Base-by-base conservation (phyloP, 768 basidiomycete species). In the Pulveroboletus frians region DNA sequence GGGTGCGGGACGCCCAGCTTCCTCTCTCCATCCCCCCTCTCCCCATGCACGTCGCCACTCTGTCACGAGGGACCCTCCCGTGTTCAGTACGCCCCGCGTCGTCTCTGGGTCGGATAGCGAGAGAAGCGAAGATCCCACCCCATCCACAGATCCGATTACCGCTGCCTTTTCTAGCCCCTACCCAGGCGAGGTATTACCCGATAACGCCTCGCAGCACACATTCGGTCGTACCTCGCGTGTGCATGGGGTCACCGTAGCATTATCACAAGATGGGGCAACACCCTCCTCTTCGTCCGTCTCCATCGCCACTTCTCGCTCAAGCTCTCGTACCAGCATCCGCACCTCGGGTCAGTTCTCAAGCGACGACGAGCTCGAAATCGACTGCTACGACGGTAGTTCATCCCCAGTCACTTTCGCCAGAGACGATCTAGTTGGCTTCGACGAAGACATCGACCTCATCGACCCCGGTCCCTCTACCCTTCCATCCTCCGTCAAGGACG, bases 161-260 rank as follows among this genome's bases (percentile, higher is more conserved):
- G 53, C 50, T 52, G 55, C 59, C 42, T 49, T 41, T 46, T 51
- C 31, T 40, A 46, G 38, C 35, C 27, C 53, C 44, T 66, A 35
- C 43, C 63, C 48, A 66, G 55, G 43, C 52, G 56, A 49, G 29
- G 49, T 68, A 58, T 48, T 64, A 44, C 43, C 69, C 7, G 77
- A 80, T 60, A 67, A 71, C 8, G 71, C 72, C 26, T 80, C 77
- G 13, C 72, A 69, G 49, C 70, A 76, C 55, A 78, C 77, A 1
- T 78, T 78, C 49, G 80, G 75, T 47, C 67, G 62, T 43, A 74
- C 74, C 10, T 73, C 72, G 38, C 55, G 62, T 48, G 32, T 52
- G 31, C 58, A 59, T 50, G 54, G 60, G 43, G 51, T 50, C 30
- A 51, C 26, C 39, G 54, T 55, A 53, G 53, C 63, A 36, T 29